Evolutionary conservation across 2,329 filamentous ascomycete genomes (phyloP).

Genomic region (Ceratocystis huliohia): DNA sequence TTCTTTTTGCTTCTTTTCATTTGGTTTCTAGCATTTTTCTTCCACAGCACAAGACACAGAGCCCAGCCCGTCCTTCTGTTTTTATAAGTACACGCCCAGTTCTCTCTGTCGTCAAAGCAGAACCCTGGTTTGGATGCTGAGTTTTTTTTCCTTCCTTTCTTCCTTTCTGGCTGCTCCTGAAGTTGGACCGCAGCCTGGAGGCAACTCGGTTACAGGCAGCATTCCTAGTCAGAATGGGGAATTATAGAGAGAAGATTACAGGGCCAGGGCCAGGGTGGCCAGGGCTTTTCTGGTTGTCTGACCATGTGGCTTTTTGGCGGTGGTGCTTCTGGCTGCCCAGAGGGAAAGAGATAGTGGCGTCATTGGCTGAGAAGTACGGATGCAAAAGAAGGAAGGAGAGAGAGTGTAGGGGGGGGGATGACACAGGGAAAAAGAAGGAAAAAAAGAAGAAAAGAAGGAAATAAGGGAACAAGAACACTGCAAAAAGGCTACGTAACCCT

Average conservation of each 20-base stretch:
- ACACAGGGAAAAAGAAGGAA: not conserved
- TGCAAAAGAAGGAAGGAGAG: not conserved
- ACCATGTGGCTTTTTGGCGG: conserved; percentile 6
- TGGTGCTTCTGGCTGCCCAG: not conserved
- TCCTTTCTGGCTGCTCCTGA: not conserved
- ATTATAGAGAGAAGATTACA: conserved; percentile 1
- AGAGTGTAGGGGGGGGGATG: not conserved
- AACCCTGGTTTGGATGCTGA: not conserved
- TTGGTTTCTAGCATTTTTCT: too few relatives aligned
- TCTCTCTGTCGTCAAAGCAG: not conserved
- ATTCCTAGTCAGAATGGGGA: conserved; percentile 17
- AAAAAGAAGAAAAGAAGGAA: too few relatives aligned
- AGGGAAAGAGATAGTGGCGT: not conserved
- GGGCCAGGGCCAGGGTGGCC: conserved; percentile 2
- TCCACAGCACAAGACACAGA: too few relatives aligned
- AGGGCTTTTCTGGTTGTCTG: not conserved
- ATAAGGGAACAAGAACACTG: too few relatives aligned
- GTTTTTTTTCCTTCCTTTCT: conserved; percentile 1
- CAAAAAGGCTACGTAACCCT: not conserved
- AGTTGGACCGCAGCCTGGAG: not conserved
- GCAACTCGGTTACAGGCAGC: conserved; percentile 14
- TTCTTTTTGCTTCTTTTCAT: too few relatives aligned
- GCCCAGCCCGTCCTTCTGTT: too few relatives aligned
- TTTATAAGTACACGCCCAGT: not conserved
- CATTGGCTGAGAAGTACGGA: conserved; percentile 2